Conservation (phyloP, 1,284 basidiomycete species). For the Pisolithus thermaeus region DNA sequence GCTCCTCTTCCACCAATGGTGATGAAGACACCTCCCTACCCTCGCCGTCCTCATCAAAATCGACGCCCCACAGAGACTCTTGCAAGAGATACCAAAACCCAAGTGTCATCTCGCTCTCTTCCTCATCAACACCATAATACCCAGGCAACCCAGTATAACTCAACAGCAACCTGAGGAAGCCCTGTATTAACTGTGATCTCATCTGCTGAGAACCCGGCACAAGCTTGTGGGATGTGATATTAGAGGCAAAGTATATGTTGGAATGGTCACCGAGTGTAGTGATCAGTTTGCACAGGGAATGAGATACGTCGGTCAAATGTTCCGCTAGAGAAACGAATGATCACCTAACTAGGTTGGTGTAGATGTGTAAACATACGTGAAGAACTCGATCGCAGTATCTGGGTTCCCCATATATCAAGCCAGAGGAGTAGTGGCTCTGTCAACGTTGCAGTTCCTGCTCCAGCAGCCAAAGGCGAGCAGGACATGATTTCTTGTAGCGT, state of each 20-base stretch:
- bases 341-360: neutral
- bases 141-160: conserved; percentile 73
- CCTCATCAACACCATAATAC: conserved; percentile 74
- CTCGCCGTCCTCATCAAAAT: conserved; percentile 48
- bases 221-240: conserved; percentile 46
- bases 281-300: conserved; percentile 73
- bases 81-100: conserved; percentile 87
- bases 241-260: conserved; percentile 67
- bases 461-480: conserved; percentile 65
- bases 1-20: conserved; percentile 31
- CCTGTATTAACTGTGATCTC: conserved; percentile 56
- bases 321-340: conserved; percentile 24
- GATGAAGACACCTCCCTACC: conserved; percentile 22
- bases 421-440: conserved; percentile 81
- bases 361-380: conserved; percentile 27
- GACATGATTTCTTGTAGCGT: conserved; percentile 74
- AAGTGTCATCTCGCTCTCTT: conserved; percentile 80
- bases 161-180: conserved; percentile 66
- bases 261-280: conserved; percentile 82
- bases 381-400: conserved; percentile 46
- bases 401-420: conserved; percentile 51
- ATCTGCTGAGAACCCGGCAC: conserved; percentile 23
- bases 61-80: conserved; percentile 77
- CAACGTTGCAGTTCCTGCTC: conserved; percentile 64
- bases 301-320: conserved; percentile 50